Evolutionary conservation across 441 rosid species (phyloP), one percentile per base, ranked within the genome.

Genomic region (Syzygium syzygioides): DNA sequence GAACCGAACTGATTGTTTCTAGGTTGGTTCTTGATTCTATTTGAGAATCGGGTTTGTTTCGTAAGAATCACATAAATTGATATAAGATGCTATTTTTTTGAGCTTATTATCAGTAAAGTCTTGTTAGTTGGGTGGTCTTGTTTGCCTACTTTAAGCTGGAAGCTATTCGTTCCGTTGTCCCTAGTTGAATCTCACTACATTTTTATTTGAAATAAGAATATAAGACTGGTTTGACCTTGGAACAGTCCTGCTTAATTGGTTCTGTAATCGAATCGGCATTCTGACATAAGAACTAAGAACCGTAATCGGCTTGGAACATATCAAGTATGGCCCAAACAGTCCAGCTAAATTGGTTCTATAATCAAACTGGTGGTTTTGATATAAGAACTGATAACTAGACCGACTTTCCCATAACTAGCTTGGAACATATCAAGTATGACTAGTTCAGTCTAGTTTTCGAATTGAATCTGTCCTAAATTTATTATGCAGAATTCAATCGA

Each of bases 401-500:
- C 0, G 18, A 17, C 52, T 23, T 76, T 37, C 17, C 1, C 0
- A 3, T 37, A 45, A 76, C 3, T 1, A 0, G 28, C 52, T 23
- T 76, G 52, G n/a, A 76, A 41, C 15, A 23, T 1, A 76, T 76
- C 1, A 4, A 76, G 1, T 41, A 76, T 23, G n/a, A 18, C 83
- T 1, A 41, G n/a, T 41, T 41, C 4, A 0, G 14, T 76, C 52
- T 1, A 3, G 1, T 41, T 76, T 3, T 9, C 9, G 2, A 3
- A 23, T 20, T 76, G 52, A 23, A 41, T 17, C 0, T 3, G 10
- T 71, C 15, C 2, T 34, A 34, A 20, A 71, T 71, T 2, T 34
- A 71, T 71, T 20, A 26, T 1, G 45, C 2, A 19, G 0, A 1
- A 41, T 23, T 9, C 2, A 41, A 12, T 37, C 9, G 1, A 1